Evolutionary conservation across 2,329 filamentous ascomycete species (phyloP).

Genomic region (Ilyonectria robusta): DNA sequence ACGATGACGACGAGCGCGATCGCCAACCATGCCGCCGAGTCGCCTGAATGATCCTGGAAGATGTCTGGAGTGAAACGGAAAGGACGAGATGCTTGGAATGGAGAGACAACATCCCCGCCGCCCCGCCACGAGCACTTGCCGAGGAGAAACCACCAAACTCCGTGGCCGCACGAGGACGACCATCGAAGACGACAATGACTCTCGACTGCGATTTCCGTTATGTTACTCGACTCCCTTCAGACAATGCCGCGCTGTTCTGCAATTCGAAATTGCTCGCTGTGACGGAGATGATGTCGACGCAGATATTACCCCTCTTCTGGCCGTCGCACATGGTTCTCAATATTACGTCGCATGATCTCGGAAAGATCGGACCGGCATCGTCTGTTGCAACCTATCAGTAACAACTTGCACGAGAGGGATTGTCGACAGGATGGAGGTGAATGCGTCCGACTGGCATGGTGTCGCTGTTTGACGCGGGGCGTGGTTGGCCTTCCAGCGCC

Average conservation of each 20-base stretch:
- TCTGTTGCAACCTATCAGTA: background rate
- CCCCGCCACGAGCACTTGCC: constrained; percentile 19
- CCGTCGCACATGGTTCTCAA: background rate
- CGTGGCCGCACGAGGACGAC: constrained; percentile 7
- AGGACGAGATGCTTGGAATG: background rate
- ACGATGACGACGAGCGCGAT: constrained; percentile 21
- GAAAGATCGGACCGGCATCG: background rate
- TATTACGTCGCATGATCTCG: background rate
- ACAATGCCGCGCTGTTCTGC: background rate
- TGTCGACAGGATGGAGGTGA: background rate
- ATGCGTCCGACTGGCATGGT: background rate
- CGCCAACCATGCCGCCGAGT: background rate
- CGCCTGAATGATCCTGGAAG: constrained; percentile 5
- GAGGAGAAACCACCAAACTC: constrained; percentile 13
- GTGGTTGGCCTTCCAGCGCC: too few relatives aligned
- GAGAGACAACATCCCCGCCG: background rate
- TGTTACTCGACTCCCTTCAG: background rate
- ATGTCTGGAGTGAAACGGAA: background rate
- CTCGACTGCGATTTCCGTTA: background rate
- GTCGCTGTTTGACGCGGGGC: too few relatives aligned
- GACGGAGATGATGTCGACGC: background rate
- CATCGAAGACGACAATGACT: constrained; percentile 1
- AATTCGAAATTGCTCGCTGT: background rate
- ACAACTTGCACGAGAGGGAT: background rate
- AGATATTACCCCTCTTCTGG: background rate